Evolutionary conservation across 1,139 yeast species (phyloP).

Genomic region (Hemisphaericaspora subhashii): DNA sequence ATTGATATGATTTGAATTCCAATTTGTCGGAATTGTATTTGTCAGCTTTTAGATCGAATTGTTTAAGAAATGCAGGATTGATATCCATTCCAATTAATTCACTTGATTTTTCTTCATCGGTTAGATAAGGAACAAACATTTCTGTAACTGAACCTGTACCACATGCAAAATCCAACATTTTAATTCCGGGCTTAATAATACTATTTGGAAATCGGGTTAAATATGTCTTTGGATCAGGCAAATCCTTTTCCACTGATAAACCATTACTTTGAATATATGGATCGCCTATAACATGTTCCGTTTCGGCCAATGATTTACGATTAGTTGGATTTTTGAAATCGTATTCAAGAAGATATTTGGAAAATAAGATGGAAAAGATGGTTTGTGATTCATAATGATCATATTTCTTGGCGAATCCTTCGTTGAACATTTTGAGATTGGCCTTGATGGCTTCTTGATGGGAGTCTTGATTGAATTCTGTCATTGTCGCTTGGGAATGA

Average conservation of each 20-base stretch:
- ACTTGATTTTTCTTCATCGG: slow-evolving; percentile 11
- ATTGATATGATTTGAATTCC: slow-evolving; percentile 18
- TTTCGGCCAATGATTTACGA: slow-evolving; percentile 16
- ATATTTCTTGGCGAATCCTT: slow-evolving; percentile 21
- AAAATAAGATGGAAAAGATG: slow-evolving; percentile 20
- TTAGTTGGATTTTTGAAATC: slow-evolving; percentile 15
- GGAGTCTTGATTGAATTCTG: slow-evolving; percentile 3
- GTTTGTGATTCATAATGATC: slow-evolving; percentile 23
- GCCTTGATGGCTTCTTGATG: slow-evolving; percentile 26
- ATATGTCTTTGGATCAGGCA: slow-evolving; percentile 17
- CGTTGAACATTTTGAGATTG: slow-evolving; percentile 24
- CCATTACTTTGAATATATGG: slow-evolving; percentile 16
- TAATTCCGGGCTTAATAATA: slow-evolving; percentile 28
- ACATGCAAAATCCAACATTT: slow-evolving; percentile 44
- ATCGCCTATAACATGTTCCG: slow-evolving; percentile 19
- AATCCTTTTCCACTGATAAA: slow-evolving; percentile 12
- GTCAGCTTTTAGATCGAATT: slow-evolving; percentile 21
- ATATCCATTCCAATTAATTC: slow-evolving; percentile 40
- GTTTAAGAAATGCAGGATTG: slow-evolving; percentile 27
- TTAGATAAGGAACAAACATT: slow-evolving; percentile 29
- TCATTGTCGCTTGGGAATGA: slow-evolving; percentile 1
- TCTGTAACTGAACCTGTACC: slow-evolving; percentile 42
- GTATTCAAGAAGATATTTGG: slow-evolving; percentile 23
- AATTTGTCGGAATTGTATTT: slow-evolving; percentile 7
- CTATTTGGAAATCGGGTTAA: slow-evolving; percentile 13